Conservation (phyloP, 805 yeast species). For the Suhomyces faveliae region DNA sequence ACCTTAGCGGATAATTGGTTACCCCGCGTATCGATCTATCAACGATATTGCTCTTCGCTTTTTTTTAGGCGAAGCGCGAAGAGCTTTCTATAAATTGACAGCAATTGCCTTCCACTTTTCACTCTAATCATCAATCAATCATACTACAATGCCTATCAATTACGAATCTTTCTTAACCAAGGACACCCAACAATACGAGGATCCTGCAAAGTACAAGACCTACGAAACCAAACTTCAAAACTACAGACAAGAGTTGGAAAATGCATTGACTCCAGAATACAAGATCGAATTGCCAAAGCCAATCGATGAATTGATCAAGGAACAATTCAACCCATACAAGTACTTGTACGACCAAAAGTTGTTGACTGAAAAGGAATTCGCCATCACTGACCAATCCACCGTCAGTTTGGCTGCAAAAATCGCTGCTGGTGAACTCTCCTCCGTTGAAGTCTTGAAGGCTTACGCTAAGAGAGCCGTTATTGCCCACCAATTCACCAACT, state of each 20-base stretch:
- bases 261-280: conserved; percentile 30
- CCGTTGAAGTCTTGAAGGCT: conserved; percentile 57
- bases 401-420: conserved; percentile 42
- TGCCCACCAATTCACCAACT: conserved; percentile 62
- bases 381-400: conserved; percentile 46
- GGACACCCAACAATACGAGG: conserved; percentile 36
- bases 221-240: conserved; percentile 49
- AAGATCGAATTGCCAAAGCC: conserved; percentile 33
- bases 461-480: conserved; percentile 66
- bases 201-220: conserved; percentile 38
- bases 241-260: conserved; percentile 35
- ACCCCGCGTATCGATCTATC: too few species aligned
- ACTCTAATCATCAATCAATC: too few species aligned
- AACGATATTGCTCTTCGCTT: background rate
- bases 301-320: conserved; percentile 30
- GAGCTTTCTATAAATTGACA: too few species aligned
- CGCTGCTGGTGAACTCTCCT: conserved; percentile 44
- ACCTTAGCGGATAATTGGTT: too few species aligned
- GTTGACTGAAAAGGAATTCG: conserved; percentile 37
- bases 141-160: conserved; percentile 10
- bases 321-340: conserved; percentile 38
- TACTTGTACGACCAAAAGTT: conserved; percentile 34
- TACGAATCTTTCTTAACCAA: conserved; percentile 26
- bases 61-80: too few species aligned
- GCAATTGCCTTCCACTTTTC: too few species aligned